Evolutionary conservation across 805 yeast genomes (phyloP).

Genomic region (Saccharomycopsis guyanensis): DNA sequence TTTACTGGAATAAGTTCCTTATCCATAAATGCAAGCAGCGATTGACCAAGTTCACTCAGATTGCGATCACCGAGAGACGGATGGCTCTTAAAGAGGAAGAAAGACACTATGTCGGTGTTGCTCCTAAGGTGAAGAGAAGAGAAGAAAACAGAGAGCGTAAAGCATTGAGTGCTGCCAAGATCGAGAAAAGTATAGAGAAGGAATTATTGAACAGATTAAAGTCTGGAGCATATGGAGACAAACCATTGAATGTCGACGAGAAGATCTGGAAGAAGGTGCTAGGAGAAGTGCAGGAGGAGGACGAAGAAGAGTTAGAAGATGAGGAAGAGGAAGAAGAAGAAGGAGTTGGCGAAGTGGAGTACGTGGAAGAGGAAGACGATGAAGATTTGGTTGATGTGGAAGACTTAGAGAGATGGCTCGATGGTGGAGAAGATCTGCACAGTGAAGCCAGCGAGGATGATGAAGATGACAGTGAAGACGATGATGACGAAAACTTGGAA

Average conservation of each 20-base stretch:
- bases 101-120: slow-evolving; percentile 85
- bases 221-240: slow-evolving; percentile 97
- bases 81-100: slow-evolving; percentile 77
- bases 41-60: slow-evolving; percentile 89
- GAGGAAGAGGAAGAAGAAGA: slow-evolving; percentile 43
- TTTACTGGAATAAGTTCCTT: slow-evolving; percentile 89
- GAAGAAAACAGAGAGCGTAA: slow-evolving; percentile 93
- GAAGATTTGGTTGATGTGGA: slow-evolving; percentile 86
- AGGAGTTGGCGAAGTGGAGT: slow-evolving; percentile 66
- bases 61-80: slow-evolving; percentile 90
- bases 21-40: slow-evolving; percentile 95
- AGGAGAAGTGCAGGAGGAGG: slow-evolving; percentile 54
- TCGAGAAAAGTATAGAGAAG: slow-evolving; percentile 93
- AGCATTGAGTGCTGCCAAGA: slow-evolving; percentile 93
- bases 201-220: slow-evolving; percentile 90
- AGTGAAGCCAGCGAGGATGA: slow-evolving; percentile 28
- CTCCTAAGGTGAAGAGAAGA: slow-evolving; percentile 91
- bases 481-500: slow-evolving; percentile 13
- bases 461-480: slow-evolving; percentile 13
- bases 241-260: slow-evolving; percentile 94
- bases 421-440: slow-evolving; percentile 33
- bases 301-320: slow-evolving; percentile 40
- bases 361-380: slow-evolving; percentile 83
- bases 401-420: slow-evolving; percentile 76
- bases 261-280: slow-evolving; percentile 91